Evolutionary conservation across 2,329 filamentous ascomycete genomes (phyloP), one percentile per base, ranked within the genome.

Genomic region (Rhynchosporium secalis): DNA sequence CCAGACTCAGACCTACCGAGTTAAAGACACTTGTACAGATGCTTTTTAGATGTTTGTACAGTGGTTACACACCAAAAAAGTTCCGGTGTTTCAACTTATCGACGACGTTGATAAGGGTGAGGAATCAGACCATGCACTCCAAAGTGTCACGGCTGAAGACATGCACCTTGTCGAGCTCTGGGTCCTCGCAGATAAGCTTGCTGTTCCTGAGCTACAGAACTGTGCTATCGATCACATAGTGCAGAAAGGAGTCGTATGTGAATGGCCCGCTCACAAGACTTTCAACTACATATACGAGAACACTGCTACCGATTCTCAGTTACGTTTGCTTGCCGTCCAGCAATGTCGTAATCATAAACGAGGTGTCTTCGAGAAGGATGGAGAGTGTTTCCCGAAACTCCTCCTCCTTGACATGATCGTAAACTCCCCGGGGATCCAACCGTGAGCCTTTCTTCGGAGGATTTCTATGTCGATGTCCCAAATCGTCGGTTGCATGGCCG

Each of bases 1-100:
- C 1, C 46, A 62, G n/a, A 64, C 62, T 2, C 62, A 66, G 31
- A 61, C 59, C 3, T 64, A 62, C 26, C 38, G 10, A 0, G 10
- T 66, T 3, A 56, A 64, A 8, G 60, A 64, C 13, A 47, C 31
- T 1, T 33, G 40, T 2, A 4, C 33, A 4, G 26, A 31, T 3
- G 29, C 38, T 2, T 61, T 61, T 29, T 10, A n/a, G 12, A 12
- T 58, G 0, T 43, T 58, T 26, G 12, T 47, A 4, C 28, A 51
- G 12, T 62, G 60, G 47, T 15, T 62, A 4, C 57, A 57, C 13
- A 52, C 33, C 2, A 36, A 47, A 38, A 36, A 45, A 3, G 1
- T 62, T 3, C 15, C 40, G 1, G 1, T 52, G 7, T 10, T 2
- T 13, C 46, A 54, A 10, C 31, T 56, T 15, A 15, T 10, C 3